Conservation (phyloP, 192 early-diverging fungal species). For the Pilaira anomala region DNA sequence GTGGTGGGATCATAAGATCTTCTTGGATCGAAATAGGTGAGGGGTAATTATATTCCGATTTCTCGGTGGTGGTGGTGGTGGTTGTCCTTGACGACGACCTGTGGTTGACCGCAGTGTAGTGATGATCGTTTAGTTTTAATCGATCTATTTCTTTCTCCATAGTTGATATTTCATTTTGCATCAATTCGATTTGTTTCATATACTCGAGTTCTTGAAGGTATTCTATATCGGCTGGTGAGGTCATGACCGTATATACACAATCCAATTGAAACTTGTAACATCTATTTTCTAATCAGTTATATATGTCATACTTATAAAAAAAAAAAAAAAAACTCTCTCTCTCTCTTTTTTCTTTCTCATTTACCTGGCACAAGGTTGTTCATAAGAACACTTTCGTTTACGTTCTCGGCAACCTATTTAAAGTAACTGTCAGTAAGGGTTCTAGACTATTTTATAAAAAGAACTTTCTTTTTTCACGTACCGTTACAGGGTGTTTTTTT, state of each 20-base stretch:
- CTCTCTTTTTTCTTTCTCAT: no score
- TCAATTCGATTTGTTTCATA: not conserved
- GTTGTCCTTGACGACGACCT: no score
- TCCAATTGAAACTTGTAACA: not conserved
- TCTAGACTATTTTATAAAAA: not conserved
- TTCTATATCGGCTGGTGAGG: slow-evolving; percentile 17
- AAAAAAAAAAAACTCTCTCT: not conserved
- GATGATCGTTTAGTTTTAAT: not conserved
- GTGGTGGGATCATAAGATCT: not conserved
- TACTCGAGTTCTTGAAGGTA: slow-evolving; percentile 3
- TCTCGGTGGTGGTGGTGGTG: not conserved
- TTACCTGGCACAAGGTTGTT: slow-evolving; percentile 21
- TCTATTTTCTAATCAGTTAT: not conserved
- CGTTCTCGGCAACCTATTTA: slow-evolving; percentile 18
- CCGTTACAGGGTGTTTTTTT: slow-evolving; percentile 21
- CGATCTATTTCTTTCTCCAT: slow-evolving; percentile 6
- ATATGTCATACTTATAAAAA: not conserved
- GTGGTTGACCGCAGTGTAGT: not conserved
- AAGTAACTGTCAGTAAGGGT: not conserved
- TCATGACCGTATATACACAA: slow-evolving; percentile 4
- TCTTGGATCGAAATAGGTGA: not conserved
- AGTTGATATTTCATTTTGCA: not conserved
- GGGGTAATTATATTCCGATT: not conserved
- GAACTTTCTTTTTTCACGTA: not conserved
- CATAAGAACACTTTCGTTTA: slow-evolving; percentile 19